Evolutionary conservation across 2,329 filamentous ascomycete genomes (phyloP), one percentile per base, ranked within the genome.

Genomic region (Phialocephala sp.): DNA sequence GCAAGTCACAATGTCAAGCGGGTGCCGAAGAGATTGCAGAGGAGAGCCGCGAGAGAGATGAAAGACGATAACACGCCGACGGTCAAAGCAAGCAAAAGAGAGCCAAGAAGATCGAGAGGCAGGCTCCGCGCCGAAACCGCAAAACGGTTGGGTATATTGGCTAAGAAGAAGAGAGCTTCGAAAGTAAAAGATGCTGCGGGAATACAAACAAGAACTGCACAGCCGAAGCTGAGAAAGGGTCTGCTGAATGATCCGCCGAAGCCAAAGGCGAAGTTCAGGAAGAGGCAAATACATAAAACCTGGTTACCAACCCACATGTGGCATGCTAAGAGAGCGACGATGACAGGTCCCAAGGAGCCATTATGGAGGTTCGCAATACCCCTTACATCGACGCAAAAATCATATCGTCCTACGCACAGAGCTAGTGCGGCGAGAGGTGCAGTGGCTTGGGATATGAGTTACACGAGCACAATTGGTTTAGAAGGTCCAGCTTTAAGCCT

Each of bases 241-340:
- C 82, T 80, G 61, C 83, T 94, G 59, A 91, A 92, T 62, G 82
- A 86, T n/a, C 85, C 88, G 5, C 81, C 81, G 5, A 82, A 76
- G 77, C 88, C 87, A 1, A 84, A 84, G 54, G 86, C 80, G 68
- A 94, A 90, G 73, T 98, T 93, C 76, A 88, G 90, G 71, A 95
- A 93, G 79, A 89, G 95, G 37, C 94, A 98, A 76, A 81, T 90
- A 55, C 85, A 91, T 77, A 98, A 98, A 81, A 93, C 91, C 2
- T 97, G 94, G 93, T 82, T 99, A 18, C 95, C 95, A 0, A 98
- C 95, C 8, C 95, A 99, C 77, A 80, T 96, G 69, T 99, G 91
- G 86, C 94, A 97, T 79, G 89, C 94, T 2, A 99, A 99, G 78
- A 84, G 95, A 66, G 93, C 95, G 24, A 91, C 87, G 66, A 96